phyloP scores from a whole-genome alignment of 345 rosid genomes.

The Salix caprea region DNA sequence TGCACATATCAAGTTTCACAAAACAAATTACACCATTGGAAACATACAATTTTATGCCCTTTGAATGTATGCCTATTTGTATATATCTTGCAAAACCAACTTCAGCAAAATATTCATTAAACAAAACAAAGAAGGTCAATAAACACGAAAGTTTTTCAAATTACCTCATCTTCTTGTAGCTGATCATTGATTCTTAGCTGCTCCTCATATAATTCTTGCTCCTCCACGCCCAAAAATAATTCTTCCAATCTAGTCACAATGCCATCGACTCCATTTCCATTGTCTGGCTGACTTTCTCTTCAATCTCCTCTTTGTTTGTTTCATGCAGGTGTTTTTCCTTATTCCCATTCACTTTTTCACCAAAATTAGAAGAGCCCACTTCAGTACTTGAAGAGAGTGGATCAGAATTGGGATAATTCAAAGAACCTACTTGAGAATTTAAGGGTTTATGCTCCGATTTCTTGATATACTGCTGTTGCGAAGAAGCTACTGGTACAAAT shows the following conservation, averaged over 20 bases:
- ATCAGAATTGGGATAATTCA: constrained; percentile 6
- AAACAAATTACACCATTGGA: no score
- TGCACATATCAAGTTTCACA: no score
- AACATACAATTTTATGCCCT: no score
- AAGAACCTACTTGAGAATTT: not conserved
- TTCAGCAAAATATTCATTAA: not conserved
- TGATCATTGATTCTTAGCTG: constrained; percentile 59
- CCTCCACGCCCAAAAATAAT: constrained; percentile 38
- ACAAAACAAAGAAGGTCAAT: not conserved
- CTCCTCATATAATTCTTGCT: constrained; percentile 56
- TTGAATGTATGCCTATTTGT: not conserved
- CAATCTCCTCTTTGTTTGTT: constrained; percentile 12
- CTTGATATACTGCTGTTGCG: constrained; percentile 18
- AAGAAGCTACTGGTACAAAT: constrained; percentile 26
- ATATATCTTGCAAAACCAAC: not conserved
- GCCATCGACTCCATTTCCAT: constrained; percentile 24
- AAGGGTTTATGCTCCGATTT: constrained; percentile 23
- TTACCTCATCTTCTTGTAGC: constrained; percentile 73
- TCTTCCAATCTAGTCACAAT: constrained; percentile 35
- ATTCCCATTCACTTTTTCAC: constrained; percentile 19
- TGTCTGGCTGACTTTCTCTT: not conserved
- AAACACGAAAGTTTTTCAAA: not conserved
- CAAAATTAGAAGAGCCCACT: constrained; percentile 16
- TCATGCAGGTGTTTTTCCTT: constrained; percentile 6
- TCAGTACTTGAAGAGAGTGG: constrained; percentile 10